Conservation (phyloP, 768 basidiomycete species). For the Amanita inopinata region DNA sequence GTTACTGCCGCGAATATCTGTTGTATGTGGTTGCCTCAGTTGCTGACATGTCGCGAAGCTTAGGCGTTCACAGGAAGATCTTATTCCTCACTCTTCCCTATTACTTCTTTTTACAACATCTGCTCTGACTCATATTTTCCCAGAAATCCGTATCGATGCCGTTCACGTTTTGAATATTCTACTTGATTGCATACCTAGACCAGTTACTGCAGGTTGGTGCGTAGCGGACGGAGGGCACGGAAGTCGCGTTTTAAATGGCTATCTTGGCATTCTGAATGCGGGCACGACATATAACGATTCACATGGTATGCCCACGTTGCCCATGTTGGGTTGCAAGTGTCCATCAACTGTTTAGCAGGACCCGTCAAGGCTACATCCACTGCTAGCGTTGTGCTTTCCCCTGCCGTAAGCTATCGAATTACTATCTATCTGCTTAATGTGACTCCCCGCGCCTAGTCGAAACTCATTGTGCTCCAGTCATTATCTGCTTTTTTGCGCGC, state of each 20-base stretch:
- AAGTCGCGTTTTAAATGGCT: conserved; percentile 63
- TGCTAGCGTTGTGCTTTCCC: conserved; percentile 54
- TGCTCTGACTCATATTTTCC: conserved; percentile 90
- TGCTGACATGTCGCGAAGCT: background rate
- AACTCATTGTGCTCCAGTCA: conserved; percentile 66
- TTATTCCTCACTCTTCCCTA: conserved; percentile 65
- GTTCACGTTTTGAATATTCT: conserved; percentile 71
- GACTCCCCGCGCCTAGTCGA: conserved; percentile 60
- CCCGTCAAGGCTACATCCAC: conserved; percentile 44
- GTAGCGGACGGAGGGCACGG: conserved; percentile 42
- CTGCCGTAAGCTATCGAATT: conserved; percentile 36
- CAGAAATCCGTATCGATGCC: conserved; percentile 88
- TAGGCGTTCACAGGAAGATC: conserved; percentile 39
- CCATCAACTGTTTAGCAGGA: conserved; percentile 17
- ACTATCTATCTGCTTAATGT: conserved; percentile 7
- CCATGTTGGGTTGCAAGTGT: conserved; percentile 1
- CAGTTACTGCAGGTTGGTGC: conserved; percentile 63
- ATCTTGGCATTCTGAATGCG: conserved; percentile 67
- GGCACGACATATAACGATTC: conserved; percentile 51
- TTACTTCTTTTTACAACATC: conserved; percentile 83
- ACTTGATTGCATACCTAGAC: conserved; percentile 57
- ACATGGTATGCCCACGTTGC: conserved; percentile 30
- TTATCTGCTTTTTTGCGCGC: conserved; percentile 54
- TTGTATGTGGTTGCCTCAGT: conserved; percentile 27
- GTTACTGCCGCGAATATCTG: conserved; percentile 56